Evolutionary conservation across 2,329 filamentous ascomycete species (phyloP).

Genomic region (Arthrobotrys iridis): DNA sequence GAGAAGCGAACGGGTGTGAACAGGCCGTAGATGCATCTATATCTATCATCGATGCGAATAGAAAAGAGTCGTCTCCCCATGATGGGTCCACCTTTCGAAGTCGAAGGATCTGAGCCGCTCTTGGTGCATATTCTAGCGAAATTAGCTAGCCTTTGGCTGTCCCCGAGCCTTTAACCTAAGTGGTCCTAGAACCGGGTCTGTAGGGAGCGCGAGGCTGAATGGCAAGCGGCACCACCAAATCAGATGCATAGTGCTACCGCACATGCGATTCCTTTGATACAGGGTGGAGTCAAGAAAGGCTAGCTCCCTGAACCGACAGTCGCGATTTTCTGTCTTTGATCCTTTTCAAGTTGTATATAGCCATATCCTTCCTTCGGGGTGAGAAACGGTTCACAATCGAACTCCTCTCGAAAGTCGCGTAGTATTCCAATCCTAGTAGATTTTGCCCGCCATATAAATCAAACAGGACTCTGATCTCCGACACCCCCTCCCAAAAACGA

Average conservation of each 20-base stretch:
- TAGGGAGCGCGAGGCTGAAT: slow-evolving; percentile 49
- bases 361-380: slow-evolving; percentile 2
- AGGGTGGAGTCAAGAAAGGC: slow-evolving; percentile 2
- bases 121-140: slow-evolving; percentile 31
- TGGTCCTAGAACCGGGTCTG: not conserved
- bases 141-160: slow-evolving; percentile 31
- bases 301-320: slow-evolving; percentile 10
- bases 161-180: slow-evolving; percentile 38
- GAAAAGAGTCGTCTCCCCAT: not conserved
- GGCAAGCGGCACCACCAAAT: not conserved
- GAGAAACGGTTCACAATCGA: not conserved
- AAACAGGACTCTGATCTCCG: not conserved
- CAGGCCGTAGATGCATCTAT: not conserved
- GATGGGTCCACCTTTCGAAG: slow-evolving; percentile 1
- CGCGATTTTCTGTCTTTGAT: slow-evolving; percentile 7
- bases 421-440: not conserved
- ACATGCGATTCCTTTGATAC: slow-evolving; percentile 45
- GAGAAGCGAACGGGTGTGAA: not conserved
- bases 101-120: slow-evolving; percentile 40
- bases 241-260: slow-evolving; percentile 7
- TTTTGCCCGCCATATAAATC: not conserved
- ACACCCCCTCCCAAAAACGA: no score
- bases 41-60: not conserved
- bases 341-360: slow-evolving; percentile 5
- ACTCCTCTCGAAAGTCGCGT: slow-evolving; percentile 28